Conservation (phyloP, 352 stramenopile species). For the Pythium periplocum region DNA sequence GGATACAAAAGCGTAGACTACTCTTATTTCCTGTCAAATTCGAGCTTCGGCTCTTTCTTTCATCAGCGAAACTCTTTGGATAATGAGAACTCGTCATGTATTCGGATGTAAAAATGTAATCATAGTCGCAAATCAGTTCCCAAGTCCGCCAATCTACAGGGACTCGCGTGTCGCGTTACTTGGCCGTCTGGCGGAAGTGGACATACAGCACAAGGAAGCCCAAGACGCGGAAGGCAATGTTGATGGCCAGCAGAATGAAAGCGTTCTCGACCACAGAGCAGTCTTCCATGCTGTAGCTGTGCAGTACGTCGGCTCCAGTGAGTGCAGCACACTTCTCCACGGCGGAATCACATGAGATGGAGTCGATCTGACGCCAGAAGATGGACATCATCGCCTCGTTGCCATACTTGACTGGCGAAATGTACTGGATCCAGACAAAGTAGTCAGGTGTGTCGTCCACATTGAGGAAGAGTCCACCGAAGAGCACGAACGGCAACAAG, state of each 20-base stretch:
- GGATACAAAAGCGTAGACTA: too few relatives aligned
- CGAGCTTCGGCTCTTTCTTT: too few relatives aligned
- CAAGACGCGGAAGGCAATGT: slow-evolving; percentile 9
- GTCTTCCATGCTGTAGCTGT: slow-evolving; percentile 12
- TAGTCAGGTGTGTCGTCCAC: slow-evolving; percentile 22
- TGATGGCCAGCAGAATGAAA: slow-evolving; percentile 13
- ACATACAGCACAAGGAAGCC: too few relatives aligned
- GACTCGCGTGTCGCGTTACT: too few relatives aligned
- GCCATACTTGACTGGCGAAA: slow-evolving; percentile 32
- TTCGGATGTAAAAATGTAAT: too few relatives aligned
- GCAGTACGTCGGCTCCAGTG: slow-evolving; percentile 17
- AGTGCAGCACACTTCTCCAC: slow-evolving; percentile 10
- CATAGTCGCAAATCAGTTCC: too few relatives aligned
- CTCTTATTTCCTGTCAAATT: too few relatives aligned
- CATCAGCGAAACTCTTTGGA: too few relatives aligned
- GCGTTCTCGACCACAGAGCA: slow-evolving; percentile 2
- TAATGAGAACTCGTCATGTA: too few relatives aligned
- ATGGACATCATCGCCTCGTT: slow-evolving; percentile 26
- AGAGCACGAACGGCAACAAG: slow-evolving; percentile 34
- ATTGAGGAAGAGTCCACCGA: slow-evolving; percentile 36
- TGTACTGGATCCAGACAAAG: slow-evolving; percentile 29
- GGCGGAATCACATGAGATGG: slow-evolving; percentile 18
- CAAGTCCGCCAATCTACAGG: too few relatives aligned
- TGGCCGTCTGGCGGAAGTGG: too few relatives aligned
- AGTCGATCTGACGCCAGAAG: slow-evolving; percentile 21